phyloP scores from a whole-genome alignment of 257 asterid genomes.

The Solanum lycopersicoides region DNA sequence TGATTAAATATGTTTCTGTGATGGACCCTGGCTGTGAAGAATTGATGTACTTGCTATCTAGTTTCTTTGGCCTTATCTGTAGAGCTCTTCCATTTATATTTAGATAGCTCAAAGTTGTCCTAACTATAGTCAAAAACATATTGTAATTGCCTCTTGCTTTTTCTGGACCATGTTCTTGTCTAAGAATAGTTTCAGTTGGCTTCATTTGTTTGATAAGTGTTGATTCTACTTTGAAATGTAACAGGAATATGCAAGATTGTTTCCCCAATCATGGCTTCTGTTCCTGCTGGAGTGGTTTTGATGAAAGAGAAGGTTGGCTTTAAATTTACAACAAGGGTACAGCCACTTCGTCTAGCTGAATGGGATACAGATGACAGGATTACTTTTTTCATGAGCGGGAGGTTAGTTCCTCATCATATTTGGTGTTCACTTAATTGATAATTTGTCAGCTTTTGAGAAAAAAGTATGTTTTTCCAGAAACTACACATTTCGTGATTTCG shows the following conservation, averaged over 20 bases:
- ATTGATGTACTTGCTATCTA: background rate
- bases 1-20: background rate
- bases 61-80: background rate
- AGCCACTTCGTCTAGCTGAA: slow-evolving; percentile 94
- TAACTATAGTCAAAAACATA: background rate
- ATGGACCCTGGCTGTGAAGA: background rate
- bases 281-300: slow-evolving; percentile 96
- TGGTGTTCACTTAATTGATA: background rate
- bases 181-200: background rate
- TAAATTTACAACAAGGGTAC: slow-evolving; percentile 94
- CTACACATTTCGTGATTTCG: slow-evolving; percentile 93
- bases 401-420: slow-evolving; percentile 31
- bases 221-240: background rate
- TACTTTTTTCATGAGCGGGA: slow-evolving; percentile 94
- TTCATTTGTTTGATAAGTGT: background rate
- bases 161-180: background rate
- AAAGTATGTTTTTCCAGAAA: slow-evolving; percentile 37
- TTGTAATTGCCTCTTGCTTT: background rate
- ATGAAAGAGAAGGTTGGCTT: slow-evolving; percentile 85
- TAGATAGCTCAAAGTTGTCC: background rate
- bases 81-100: background rate
- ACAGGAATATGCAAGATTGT: slow-evolving; percentile 94
- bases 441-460: background rate
- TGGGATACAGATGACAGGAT: slow-evolving; percentile 87
- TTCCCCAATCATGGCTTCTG: slow-evolving; percentile 80